Evolutionary conservation across 441 rosid species (phyloP).

Genomic region (Euphorbia corollata): DNA sequence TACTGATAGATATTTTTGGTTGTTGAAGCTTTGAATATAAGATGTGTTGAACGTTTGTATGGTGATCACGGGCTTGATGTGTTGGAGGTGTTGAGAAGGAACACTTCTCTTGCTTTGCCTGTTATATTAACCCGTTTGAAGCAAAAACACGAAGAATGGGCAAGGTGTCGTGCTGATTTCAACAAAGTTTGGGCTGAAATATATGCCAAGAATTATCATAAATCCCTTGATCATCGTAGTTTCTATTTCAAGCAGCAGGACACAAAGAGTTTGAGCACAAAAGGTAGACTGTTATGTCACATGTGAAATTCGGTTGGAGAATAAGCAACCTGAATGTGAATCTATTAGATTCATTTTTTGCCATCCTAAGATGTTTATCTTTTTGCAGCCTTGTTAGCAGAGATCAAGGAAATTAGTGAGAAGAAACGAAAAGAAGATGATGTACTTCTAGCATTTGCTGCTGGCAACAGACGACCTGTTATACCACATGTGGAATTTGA

Average conservation of each 20-base stretch:
- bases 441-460: slow-evolving; percentile 78
- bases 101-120: slow-evolving; percentile 79
- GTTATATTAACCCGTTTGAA: slow-evolving; percentile 89
- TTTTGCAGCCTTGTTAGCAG: slow-evolving; percentile 66
- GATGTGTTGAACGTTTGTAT: slow-evolving; percentile 91
- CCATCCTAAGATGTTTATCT: slow-evolving; percentile 17
- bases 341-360: background rate
- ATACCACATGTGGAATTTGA: slow-evolving; percentile 71
- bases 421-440: slow-evolving; percentile 74
- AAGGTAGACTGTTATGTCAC: slow-evolving; percentile 46
- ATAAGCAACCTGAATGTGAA: background rate
- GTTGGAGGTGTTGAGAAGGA: slow-evolving; percentile 77
- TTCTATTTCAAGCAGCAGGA: slow-evolving; percentile 98
- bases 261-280: slow-evolving; percentile 79
- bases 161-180: slow-evolving; percentile 84
- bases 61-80: slow-evolving; percentile 99
- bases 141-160: slow-evolving; percentile 99
- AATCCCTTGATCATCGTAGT: slow-evolving; percentile 96
- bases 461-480: slow-evolving; percentile 67
- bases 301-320: background rate
- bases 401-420: slow-evolving; percentile 86
- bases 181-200: slow-evolving; percentile 99
- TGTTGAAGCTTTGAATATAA: slow-evolving; percentile 68
- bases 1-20: slow-evolving; percentile 13
- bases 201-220: slow-evolving; percentile 88